Base-by-base conservation (phyloP, 139 green algal genomes). In the Spirogloea muscicola region DNA sequence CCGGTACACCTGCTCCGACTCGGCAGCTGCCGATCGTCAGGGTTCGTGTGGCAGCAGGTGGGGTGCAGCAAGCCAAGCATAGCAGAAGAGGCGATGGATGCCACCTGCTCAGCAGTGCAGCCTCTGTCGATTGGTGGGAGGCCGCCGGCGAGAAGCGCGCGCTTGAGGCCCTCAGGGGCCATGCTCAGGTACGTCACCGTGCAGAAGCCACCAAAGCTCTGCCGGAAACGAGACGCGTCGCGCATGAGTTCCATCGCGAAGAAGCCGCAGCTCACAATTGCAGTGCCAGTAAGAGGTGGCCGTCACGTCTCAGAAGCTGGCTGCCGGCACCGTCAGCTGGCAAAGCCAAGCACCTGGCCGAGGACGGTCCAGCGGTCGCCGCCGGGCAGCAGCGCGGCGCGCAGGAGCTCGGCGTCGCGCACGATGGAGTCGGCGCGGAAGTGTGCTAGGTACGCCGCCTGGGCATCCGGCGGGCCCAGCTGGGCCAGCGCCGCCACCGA, bases 191-290 rank as follows among this genome's bases (percentile, higher is more conserved):
- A 98, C 1, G 87, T 89, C 13, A 90, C 58, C 27, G 63, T 80
- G 83, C 92, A 97, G 86, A 98, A 98, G 51, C 94, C 94, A 18
- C 94, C 94, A 83, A 96, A 98, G 7, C 84, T 93, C 84, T 98
- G 93, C 27, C 4, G n/a, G n/a, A n/a, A n/a, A n/a, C n/a, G n/a
- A n/a, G n/a, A n/a, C n/a, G n/a, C n/a, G n/a, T n/a, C n/a, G n/a
- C n/a, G n/a, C n/a, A n/a, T n/a, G n/a, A n/a, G n/a, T n/a, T n/a
- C n/a, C n/a, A n/a, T n/a, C n/a, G n/a, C n/a, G n/a, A n/a, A n/a
- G n/a, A n/a, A n/a, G n/a, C n/a, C n/a, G n/a, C n/a, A n/a, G n/a
- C n/a, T n/a, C n/a, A n/a, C n/a, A n/a, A n/a, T n/a, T n/a, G n/a
- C n/a, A n/a, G n/a, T n/a, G n/a, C n/a, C n/a, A n/a, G n/a, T n/a